A percentile compares a stretch with the other conserved stretches of the same genome.
These are phyloP conservation scores for Laguncularia racemosa DNA, from an alignment of 345 rosid genomes.

Conservation along the genomic window DNA sequence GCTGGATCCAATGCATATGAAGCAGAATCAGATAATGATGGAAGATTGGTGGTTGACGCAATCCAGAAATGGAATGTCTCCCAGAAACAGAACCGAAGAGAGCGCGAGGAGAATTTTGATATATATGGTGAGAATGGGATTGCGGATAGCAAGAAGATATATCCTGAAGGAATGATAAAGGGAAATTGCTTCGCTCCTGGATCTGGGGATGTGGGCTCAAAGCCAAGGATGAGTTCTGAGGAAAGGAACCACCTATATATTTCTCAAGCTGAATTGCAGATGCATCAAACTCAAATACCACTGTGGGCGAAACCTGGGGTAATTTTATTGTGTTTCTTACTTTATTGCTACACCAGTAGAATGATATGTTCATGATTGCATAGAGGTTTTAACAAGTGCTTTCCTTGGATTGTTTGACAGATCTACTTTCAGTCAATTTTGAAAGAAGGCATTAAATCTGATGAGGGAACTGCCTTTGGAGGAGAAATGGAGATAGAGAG, in stretches of 20 bases:
- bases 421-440: slow-evolving; percentile 49
- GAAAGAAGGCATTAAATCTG: slow-evolving; percentile 16
- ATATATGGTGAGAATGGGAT: slow-evolving; percentile 77
- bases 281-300: slow-evolving; percentile 40
- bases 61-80: slow-evolving; percentile 83
- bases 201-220: slow-evolving; percentile 18
- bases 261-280: slow-evolving; percentile 76
- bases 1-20: slow-evolving; percentile 38
- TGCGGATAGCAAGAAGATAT: slow-evolving; percentile 54
- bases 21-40: slow-evolving; percentile 50
- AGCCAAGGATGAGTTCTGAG: slow-evolving; percentile 24
- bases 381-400: not conserved
- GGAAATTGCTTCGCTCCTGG: slow-evolving; percentile 29
- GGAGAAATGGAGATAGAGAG: slow-evolving; percentile 74
- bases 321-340: slow-evolving; percentile 9
- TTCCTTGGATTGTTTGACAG: slow-evolving; percentile 27
- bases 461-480: slow-evolving; percentile 30
- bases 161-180: slow-evolving; percentile 52
- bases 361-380: not conserved
- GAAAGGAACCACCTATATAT: slow-evolving; percentile 66
- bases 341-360: too few species aligned
- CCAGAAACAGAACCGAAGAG: slow-evolving; percentile 66
- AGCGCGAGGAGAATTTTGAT: slow-evolving; percentile 64
- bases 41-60: slow-evolving; percentile 56
- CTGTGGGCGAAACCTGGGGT: slow-evolving; percentile 79